A percentile compares a stretch with the other conserved stretches of the same genome.
Conservation (phyloP, 441 rosid genomes). For the Erysimum cheiri region DNA sequence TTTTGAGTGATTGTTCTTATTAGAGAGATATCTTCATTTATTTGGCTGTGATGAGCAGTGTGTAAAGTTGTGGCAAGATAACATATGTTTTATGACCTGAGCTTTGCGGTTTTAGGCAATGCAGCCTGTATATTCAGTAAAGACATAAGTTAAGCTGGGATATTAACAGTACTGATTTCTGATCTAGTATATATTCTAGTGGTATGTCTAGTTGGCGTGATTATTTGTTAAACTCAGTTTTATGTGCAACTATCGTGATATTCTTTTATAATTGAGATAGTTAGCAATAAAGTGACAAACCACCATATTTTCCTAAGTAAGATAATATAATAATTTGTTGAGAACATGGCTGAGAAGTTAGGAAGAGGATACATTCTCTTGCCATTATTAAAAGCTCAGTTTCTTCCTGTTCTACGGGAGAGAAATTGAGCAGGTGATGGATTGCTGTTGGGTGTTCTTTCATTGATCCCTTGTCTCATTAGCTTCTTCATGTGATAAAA, state of each 20-base stretch:
- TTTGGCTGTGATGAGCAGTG: constrained; percentile 7
- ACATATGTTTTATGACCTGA: constrained; percentile 16
- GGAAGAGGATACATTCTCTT: constrained; percentile 51
- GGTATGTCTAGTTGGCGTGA: constrained; percentile 15
- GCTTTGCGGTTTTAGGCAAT: constrained; percentile 10
- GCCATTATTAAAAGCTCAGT: constrained; percentile 50
- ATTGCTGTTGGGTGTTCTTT: constrained; percentile 74
- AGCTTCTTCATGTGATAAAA: constrained; percentile 95
- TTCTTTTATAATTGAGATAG: constrained; percentile 20
- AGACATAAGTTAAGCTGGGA: neutral
- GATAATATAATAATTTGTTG: constrained; percentile 20
- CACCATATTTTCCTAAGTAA: constrained; percentile 8
- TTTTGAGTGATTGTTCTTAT: constrained; percentile 12
- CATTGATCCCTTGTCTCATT: constrained; percentile 84
- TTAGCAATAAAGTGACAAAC: constrained; percentile 18
- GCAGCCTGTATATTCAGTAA: constrained; percentile 20
- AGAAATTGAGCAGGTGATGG: constrained; percentile 85
- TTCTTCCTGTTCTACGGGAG: constrained; percentile 61
- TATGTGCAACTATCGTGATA: neutral
- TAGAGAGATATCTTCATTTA: neutral
- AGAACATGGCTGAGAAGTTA: constrained; percentile 38
- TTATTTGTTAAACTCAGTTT: neutral
- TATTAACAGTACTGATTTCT: neutral
- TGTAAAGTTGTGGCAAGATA: neutral
- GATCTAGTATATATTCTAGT: neutral